Evolutionary conservation across 257 asterid genomes (phyloP).

Genomic region (Solanum rostratum): DNA sequence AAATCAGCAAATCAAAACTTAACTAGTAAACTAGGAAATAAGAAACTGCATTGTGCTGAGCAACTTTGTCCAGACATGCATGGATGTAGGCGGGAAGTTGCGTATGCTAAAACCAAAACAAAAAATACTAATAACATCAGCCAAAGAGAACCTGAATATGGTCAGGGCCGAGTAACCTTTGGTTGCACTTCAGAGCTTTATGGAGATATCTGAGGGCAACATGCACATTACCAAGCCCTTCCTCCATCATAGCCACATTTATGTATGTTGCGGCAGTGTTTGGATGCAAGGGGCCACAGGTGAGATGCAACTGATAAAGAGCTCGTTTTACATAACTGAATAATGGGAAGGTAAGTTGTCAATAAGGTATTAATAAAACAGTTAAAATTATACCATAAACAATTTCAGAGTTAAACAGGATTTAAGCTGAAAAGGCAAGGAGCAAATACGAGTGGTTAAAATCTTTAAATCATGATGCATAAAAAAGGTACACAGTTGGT

Average conservation of each 20-base stretch:
- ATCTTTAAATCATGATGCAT: not conserved
- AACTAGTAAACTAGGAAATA: not conserved
- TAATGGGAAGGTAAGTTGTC: not conserved
- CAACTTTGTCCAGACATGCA: not conserved
- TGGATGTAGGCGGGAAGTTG: not conserved
- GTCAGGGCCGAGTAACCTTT: slow-evolving; percentile 78
- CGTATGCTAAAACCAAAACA: not conserved
- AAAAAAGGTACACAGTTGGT: not conserved
- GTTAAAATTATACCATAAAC: not conserved
- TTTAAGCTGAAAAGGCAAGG: not conserved
- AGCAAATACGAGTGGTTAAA: not conserved
- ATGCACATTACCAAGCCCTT: slow-evolving; percentile 98
- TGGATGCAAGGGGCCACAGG: slow-evolving; percentile 97
- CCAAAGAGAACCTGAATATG: slow-evolving; percentile 67
- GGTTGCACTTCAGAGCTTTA: slow-evolving; percentile 96
- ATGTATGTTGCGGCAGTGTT: slow-evolving; percentile 98
- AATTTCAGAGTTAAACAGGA: not conserved
- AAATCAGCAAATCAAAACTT: not conserved
- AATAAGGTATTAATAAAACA: not conserved
- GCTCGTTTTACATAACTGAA: slow-evolving; percentile 96
- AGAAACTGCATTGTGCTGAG: not conserved
- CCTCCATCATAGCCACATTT: slow-evolving; percentile 99
- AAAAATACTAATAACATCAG: not conserved
- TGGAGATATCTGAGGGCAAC: slow-evolving; percentile 98
- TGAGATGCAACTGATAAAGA: slow-evolving; percentile 83